Base-by-base conservation (phyloP, 106 monocot species). In the Dendrobium officinale region DNA sequence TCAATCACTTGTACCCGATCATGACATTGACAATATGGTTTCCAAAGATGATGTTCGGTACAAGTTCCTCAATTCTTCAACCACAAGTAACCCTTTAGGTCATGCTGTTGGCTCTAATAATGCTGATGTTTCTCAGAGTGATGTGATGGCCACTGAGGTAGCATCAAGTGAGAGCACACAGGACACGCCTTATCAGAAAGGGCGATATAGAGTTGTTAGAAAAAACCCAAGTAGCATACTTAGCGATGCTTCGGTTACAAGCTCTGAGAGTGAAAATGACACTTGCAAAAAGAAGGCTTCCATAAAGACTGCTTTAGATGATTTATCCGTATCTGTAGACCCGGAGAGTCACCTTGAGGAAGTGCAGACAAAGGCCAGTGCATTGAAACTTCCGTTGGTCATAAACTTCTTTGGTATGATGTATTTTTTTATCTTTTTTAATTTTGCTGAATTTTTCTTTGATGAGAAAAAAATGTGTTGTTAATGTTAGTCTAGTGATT, bases 111-210 rank as follows among this genome's bases (percentile, higher is more conserved):
- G 33, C 27, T 72, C 40, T 44, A 74, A 43, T 74, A 42, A 20
- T 43, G 43, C 44, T 42, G 8, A 42, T 44, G 19, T 74, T 74
- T 74, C 19, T 74, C 19, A 4, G 8, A 74, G 74, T 44, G 43
- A 74, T 6, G 74, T 3, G 20, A 44, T 74, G 74, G n/a, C 41
- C 42, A n/a, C 41, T 42, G 40, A 15, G 29, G 37, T 5, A 40
- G 20, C 72, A 13, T 44, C 74, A 74, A 44, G 74, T 74, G 74
- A 74, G 8, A 74, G 74, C 43, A n/a, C 74, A 43, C 44, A 74
- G 43, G 74, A 74, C 5, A 43, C 17, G 10, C 74, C 74, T 8
- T 17, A 44, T 44, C 9, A 40, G 70, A 31, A 31, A 37, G 20
- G 3, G 74, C 74, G 43, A 43, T 74, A 43, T 43, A 74, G 22